Conservation (phyloP, 305 asterid species). For the Lippia alba region DNA sequence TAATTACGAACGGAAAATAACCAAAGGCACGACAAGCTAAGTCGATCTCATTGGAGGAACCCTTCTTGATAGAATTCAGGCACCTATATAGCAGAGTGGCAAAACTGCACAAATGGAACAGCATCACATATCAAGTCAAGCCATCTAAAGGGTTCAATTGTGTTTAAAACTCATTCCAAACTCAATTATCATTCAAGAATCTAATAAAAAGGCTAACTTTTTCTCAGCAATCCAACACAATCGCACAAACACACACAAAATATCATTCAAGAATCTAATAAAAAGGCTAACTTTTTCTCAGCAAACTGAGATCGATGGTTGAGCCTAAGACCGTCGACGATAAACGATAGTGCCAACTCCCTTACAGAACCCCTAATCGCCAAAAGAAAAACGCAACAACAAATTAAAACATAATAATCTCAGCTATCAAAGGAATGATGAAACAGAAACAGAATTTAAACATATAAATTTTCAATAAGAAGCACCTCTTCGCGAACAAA, state of each 20-base stretch:
- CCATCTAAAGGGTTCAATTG: conserved; percentile 1
- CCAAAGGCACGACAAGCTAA: conserved; percentile 43
- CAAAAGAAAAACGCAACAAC: neutral
- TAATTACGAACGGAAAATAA: conserved; percentile 25
- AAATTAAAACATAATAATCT: neutral
- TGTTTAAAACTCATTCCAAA: neutral
- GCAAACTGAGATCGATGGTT: conserved; percentile 36
- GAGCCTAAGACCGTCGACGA: conserved; percentile 29
- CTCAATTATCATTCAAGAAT: neutral
- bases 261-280: neutral
- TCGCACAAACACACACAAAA: neutral
- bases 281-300: conserved; percentile 31
- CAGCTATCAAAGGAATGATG: conserved; percentile 1
- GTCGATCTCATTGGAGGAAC: conserved; percentile 45
- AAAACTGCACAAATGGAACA: conserved; percentile 36
- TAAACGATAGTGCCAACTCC: conserved; percentile 39
- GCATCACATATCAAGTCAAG: conserved; percentile 2
- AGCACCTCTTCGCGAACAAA: conserved; percentile 39
- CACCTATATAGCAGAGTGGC: conserved; percentile 40
- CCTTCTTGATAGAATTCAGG: conserved; percentile 40
- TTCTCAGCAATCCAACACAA: conserved; percentile 23
- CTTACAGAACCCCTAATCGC: conserved; percentile 41
- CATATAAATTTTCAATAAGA: neutral
- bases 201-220: conserved; percentile 25
- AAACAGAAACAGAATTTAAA: conserved; percentile 8